Base-by-base conservation (phyloP, 345 rosid species). In the Raphanus sativus region DNA sequence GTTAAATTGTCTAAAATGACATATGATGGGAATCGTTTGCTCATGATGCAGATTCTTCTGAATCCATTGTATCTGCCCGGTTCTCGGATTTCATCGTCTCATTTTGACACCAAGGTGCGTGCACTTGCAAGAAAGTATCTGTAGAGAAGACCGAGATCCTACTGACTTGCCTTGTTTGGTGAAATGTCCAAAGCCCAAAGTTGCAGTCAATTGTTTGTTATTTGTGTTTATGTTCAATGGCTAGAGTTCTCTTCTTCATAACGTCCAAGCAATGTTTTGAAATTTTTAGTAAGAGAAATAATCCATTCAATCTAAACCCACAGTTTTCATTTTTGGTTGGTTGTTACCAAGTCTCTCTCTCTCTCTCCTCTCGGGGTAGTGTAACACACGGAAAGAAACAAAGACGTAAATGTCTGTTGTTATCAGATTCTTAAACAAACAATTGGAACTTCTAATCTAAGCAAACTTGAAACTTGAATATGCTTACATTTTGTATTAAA, bases 21-120 rank as follows among this genome's bases (percentile, higher is more conserved):
- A 69, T 25, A 11, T 34, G 9, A 64, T 40, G 5, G 8, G 24
- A 29, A 65, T 58, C 6, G 1, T 15, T 11, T 8, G 34, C 21
- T 68, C 4, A 38, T 50, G 67, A 3, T 28, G 21, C 92, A 95
- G 98, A 88, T 78, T 63, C 91, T 93, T 86, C 93, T 90, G 48
- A 95, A 95, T 78, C 99, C 97, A 0, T 88, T 91, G 30, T 95
- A 91, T 77, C 79, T 93, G 77, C 98, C 97, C 0, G 98, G 98
- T 64, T 93, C 98, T 73, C 91, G 96, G 78, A 87, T 95, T 6
- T 69, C 94, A 24, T 91, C 96, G 5, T 80, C 98, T 8, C 94
- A 93, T 86, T 95, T 95, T 15, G 96, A 93, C 80, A 91, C 98
- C 16, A 90, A 95, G 84, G 96, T 93, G 9, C 93, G 97, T 0